Conservation (phyloP, 768 basidiomycete genomes). For the Tylopilus balloui region DNA sequence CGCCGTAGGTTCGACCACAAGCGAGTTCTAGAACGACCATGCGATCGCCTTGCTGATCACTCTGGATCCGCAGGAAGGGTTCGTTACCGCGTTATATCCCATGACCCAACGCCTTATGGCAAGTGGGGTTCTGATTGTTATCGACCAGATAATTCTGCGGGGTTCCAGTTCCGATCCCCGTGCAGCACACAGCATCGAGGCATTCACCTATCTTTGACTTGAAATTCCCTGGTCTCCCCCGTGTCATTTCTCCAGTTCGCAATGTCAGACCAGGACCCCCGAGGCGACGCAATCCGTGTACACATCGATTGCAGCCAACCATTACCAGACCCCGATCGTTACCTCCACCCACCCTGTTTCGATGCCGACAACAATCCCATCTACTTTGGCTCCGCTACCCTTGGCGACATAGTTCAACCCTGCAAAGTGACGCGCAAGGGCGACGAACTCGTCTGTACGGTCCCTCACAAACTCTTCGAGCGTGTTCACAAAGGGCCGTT, state of each 20-base stretch:
- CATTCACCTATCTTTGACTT: not conserved
- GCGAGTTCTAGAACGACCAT: not conserved
- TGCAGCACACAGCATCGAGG: no score
- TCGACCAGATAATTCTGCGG: no score
- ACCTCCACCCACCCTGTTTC: slow-evolving; percentile 7
- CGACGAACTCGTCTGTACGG: not conserved
- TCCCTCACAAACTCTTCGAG: not conserved
- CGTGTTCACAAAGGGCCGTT: not conserved
- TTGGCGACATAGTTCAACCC: not conserved
- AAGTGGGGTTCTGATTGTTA: not conserved
- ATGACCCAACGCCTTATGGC: not conserved
- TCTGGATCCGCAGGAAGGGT: not conserved
- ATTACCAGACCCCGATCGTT: not conserved
- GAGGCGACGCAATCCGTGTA: not conserved
- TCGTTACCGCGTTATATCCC: not conserved
- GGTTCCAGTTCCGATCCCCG: not conserved
- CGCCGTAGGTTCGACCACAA: not conserved
- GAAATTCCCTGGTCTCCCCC: not conserved
- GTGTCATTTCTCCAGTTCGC: not conserved
- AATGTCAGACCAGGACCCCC: not conserved
- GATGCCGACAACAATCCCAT: slow-evolving; percentile 1
- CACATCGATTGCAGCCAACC: slow-evolving; percentile 2
- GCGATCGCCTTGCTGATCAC: not conserved
- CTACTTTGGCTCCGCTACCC: slow-evolving; percentile 1
- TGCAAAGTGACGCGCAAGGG: slow-evolving; percentile 7